Percentiles rank a stretch among this genome's conserved stretches.
These are phyloP conservation scores for Allium fistulosum DNA, from an alignment of 106 monocot species.

Conservation along the genomic window DNA sequence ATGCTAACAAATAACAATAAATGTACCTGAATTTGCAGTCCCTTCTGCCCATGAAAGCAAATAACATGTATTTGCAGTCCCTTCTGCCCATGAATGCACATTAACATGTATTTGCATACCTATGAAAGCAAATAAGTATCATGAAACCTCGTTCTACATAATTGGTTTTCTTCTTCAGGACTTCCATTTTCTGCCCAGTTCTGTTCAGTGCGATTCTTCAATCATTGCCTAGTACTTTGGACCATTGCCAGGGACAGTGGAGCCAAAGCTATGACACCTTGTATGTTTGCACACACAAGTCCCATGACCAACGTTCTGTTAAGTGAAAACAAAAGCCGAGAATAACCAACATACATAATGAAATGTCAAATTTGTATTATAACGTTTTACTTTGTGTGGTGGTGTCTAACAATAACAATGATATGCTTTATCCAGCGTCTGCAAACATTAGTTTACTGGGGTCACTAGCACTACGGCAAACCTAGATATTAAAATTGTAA, in stretches of 20 bases:
- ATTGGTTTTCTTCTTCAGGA: too few relatives aligned
- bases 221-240: constrained; percentile 72
- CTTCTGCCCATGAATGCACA: too few relatives aligned
- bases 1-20: too few relatives aligned
- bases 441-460: constrained; percentile 93
- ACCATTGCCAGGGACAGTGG: constrained; percentile 86
- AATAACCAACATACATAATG: too few relatives aligned
- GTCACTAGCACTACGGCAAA: constrained; percentile 75
- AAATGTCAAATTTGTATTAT: background rate
- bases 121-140: too few relatives aligned
- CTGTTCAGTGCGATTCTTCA: background rate
- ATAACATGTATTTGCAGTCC: too few relatives aligned
- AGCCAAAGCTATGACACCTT: constrained; percentile 87
- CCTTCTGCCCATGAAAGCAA: too few relatives aligned
- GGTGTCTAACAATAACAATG: constrained; percentile 96
- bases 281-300: constrained; percentile 91
- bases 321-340: background rate
- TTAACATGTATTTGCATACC: too few relatives aligned
- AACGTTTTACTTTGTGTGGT: constrained; percentile 59
- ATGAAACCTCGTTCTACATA: too few relatives aligned
- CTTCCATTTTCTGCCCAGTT: too few relatives aligned
- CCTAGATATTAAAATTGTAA: constrained; percentile 24
- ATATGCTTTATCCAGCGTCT: constrained; percentile 94
- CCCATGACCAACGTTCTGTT: constrained; percentile 83
- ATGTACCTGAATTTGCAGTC: too few relatives aligned